Percentiles rank a stretch among this genome's conserved stretches.
These are phyloP conservation scores for Microbotryum violaceum DNA, from an alignment of 1,284 basidiomycete species.

Conservation along the genomic window DNA sequence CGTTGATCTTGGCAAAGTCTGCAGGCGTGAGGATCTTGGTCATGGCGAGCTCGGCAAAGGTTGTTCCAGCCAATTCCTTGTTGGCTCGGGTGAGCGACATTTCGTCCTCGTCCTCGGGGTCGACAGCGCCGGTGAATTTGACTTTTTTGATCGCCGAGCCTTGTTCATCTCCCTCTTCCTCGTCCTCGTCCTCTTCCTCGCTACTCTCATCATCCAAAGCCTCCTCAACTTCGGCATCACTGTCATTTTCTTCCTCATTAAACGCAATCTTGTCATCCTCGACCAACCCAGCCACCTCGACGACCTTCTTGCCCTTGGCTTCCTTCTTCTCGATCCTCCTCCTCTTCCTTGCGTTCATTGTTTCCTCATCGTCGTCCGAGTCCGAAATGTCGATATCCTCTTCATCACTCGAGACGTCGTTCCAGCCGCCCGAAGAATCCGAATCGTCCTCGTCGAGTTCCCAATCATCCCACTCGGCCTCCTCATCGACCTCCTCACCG, in stretches of 20 bases:
- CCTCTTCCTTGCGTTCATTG: conserved; percentile 5
- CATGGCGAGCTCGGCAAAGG: conserved; percentile 49
- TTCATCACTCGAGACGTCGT: conserved; percentile 69
- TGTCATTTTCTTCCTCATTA: conserved; percentile 28
- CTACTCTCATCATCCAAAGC: conserved; percentile 34
- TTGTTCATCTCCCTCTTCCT: conserved; percentile 34
- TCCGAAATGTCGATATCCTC: conserved; percentile 72
- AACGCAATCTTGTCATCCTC: conserved; percentile 31
- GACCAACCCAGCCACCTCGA: conserved; percentile 15
- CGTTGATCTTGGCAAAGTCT: conserved; percentile 88
- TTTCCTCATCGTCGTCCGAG: conserved; percentile 32
- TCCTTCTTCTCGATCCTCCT: conserved; percentile 3
- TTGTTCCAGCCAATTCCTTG: conserved; percentile 24
- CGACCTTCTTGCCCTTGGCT: conserved; percentile 11
- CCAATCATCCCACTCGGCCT: conserved; percentile 82
- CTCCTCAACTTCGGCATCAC: conserved; percentile 36
- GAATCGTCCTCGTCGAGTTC: conserved; percentile 65
- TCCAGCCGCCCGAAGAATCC: conserved; percentile 70
- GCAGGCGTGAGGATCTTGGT: conserved; percentile 96
- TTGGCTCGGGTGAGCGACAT: conserved; percentile 27
- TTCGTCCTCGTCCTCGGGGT: conserved; percentile 20
- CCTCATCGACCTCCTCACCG: conserved; percentile 54
- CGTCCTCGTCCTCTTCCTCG: conserved; percentile 30
- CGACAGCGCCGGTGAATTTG: conserved; percentile 45
- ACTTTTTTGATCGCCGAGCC: conserved; percentile 44